Evolutionary conservation across 257 asterid genomes (phyloP), one percentile per base, ranked within the genome.

Genomic region (Solanum clarkiae): DNA sequence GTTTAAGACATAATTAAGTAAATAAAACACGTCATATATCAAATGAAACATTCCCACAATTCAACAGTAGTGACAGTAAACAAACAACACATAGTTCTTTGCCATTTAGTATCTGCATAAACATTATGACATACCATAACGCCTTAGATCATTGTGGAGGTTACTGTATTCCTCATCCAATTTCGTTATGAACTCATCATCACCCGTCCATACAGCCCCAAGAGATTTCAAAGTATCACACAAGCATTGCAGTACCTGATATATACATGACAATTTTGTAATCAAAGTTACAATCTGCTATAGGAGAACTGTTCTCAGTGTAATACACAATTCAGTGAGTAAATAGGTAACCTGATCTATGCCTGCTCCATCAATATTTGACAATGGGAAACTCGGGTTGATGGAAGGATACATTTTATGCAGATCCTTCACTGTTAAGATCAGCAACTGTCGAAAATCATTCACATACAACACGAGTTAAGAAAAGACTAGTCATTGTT

Each of bases 121-220:
- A 22, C 44, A 49, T 49, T 75, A 18, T 6, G 69, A 49, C 87
- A 16, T 86, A 88, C 93, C 91, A 36, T 85, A 66, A 15, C 87
- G 87, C 84, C 93, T 97, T 68, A 93, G 88, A 47, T 92, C 91
- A 16, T 83, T 92, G 15, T 75, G 62, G 69, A 85, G 56, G 45
- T 87, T 86, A 88, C 55, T 80, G 32, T 89, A 89, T 29, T 88
- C 86, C 56, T 92, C 86, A 69, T 92, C 89, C 85, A 91, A 91
- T 60, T 84, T 89, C 42, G 80, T 85, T 94, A 93, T 90, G 98
- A 98, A 93, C 49, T 88, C 87, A 82, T 88, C 95, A 13, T 89
- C 87, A 55, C 85, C 47, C 26, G 95, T 92, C 99, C 99, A 96
- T 3, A 87, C 84, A 77, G 90, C 92, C 85, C 98, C 98, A 17